Conservation (phyloP, 2,329 filamentous ascomycete genomes). For the Helotiales sp. region DNA sequence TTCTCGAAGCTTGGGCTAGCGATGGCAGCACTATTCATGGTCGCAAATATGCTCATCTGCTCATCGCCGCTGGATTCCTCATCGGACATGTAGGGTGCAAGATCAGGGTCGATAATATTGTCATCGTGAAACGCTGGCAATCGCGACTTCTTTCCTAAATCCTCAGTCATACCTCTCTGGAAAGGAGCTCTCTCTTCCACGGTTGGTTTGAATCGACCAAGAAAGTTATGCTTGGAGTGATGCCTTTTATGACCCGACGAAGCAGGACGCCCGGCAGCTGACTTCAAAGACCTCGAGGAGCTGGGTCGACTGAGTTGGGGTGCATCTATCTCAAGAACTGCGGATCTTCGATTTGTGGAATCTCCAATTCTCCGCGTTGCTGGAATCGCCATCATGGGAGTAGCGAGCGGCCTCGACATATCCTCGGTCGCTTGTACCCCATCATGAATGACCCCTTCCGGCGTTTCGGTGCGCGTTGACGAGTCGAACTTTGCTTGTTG, state of each 20-base stretch:
- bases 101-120: constrained; percentile 96
- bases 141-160: constrained; percentile 66
- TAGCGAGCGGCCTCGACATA: constrained; percentile 58
- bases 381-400: constrained; percentile 74
- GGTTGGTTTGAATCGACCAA: constrained; percentile 73
- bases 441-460: constrained; percentile 46
- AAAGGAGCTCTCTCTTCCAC: constrained; percentile 88
- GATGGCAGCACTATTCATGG: constrained; percentile 68
- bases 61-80: constrained; percentile 92
- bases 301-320: constrained; percentile 87
- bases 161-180: constrained; percentile 74
- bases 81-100: constrained; percentile 95
- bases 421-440: constrained; percentile 40
- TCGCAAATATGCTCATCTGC: constrained; percentile 83
- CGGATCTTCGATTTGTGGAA: constrained; percentile 81
- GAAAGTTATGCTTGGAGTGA: constrained; percentile 84
- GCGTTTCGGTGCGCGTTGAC: constrained; percentile 46
- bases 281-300: constrained; percentile 85
- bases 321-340: constrained; percentile 86
- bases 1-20: constrained; percentile 71
- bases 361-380: constrained; percentile 70
- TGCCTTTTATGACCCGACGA: constrained; percentile 83
- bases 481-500: constrained; percentile 54
- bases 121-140: constrained; percentile 96
- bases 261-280: constrained; percentile 68